Evolutionary conservation across 129 eudicot genomes (phyloP).

Genomic region (Centella asiatica): DNA sequence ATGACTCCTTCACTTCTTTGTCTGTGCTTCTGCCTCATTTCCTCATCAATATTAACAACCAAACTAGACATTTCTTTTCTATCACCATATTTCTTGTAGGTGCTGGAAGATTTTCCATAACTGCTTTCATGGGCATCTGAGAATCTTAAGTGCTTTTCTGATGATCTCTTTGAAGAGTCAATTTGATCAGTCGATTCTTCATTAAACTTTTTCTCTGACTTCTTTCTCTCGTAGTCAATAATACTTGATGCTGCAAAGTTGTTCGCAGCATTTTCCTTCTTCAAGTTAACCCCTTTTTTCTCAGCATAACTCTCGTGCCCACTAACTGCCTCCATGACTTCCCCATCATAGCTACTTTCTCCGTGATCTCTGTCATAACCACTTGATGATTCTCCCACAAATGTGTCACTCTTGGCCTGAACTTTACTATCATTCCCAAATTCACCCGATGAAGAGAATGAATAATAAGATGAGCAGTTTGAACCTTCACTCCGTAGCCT

Average conservation of each 20-base stretch:
- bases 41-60: conserved; percentile 22
- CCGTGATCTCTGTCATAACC: conserved; percentile 26
- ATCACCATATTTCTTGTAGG: conserved; percentile 19
- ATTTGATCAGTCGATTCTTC: conserved; percentile 29
- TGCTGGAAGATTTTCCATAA: conserved; percentile 13
- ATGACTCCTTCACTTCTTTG: conserved; percentile 17
- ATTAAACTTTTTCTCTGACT: conserved; percentile 64
- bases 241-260: conserved; percentile 26
- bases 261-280: conserved; percentile 23
- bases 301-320: conserved; percentile 18
- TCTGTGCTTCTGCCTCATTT: conserved; percentile 17
- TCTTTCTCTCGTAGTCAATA: conserved; percentile 48
- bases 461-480: conserved; percentile 69
- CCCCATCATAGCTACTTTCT: conserved; percentile 21
- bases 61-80: conserved; percentile 21
- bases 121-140: conserved; percentile 14
- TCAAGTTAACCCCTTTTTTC: conserved; percentile 16
- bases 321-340: conserved; percentile 21
- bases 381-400: conserved; percentile 37
- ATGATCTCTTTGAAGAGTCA: conserved; percentile 16
- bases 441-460: conserved; percentile 49
- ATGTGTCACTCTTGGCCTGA: conserved; percentile 27
- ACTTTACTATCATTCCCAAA: conserved; percentile 34
- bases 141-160: conserved; percentile 12
- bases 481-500: conserved; percentile 61